These are phyloP conservation scores for Moesziomyces aphidis DNA, from an alignment of 1,284 basidiomycete genomes.

Conservation along the genomic window DNA sequence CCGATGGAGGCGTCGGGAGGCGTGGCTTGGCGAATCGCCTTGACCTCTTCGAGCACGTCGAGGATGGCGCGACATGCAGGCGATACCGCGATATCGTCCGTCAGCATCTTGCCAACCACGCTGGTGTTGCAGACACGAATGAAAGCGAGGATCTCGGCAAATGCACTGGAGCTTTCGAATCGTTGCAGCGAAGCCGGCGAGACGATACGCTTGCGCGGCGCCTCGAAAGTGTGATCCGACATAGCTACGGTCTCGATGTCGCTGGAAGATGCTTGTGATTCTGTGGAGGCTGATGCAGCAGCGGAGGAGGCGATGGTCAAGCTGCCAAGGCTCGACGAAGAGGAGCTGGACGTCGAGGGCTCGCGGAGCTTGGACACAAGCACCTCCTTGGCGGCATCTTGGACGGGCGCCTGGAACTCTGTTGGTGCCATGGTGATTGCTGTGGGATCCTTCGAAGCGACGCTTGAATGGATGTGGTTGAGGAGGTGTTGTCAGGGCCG, in stretches of 20 bases:
- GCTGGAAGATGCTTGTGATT: conserved; percentile 9
- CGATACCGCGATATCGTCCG: conserved; percentile 68
- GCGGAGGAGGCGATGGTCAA: neutral
- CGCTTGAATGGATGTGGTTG: neutral
- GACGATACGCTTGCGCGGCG: conserved; percentile 79
- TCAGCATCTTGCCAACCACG: conserved; percentile 80
- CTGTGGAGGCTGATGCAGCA: conserved; percentile 1
- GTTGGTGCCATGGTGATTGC: conserved; percentile 9
- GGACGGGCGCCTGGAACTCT: conserved; percentile 8
- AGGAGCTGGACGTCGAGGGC: neutral
- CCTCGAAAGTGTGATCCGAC: conserved; percentile 24
- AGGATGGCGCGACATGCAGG: conserved; percentile 58
- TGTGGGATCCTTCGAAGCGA: too few species aligned
- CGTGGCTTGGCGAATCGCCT: conserved; percentile 72
- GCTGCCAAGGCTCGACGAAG: neutral
- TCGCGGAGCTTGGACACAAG: conserved; percentile 35
- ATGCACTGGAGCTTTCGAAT: conserved; percentile 83
- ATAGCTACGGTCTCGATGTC: conserved; percentile 19
- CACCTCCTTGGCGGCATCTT: conserved; percentile 31
- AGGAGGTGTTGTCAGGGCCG: too few species aligned
- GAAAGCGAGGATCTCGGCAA: conserved; percentile 78
- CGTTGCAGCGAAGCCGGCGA: conserved; percentile 80
- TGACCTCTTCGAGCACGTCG: conserved; percentile 44
- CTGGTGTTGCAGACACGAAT: conserved; percentile 81
- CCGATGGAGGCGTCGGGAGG: conserved; percentile 87